phyloP scores from a whole-genome alignment of 192 early-diverging fungal genomes.

The Mortierella alpina region DNA sequence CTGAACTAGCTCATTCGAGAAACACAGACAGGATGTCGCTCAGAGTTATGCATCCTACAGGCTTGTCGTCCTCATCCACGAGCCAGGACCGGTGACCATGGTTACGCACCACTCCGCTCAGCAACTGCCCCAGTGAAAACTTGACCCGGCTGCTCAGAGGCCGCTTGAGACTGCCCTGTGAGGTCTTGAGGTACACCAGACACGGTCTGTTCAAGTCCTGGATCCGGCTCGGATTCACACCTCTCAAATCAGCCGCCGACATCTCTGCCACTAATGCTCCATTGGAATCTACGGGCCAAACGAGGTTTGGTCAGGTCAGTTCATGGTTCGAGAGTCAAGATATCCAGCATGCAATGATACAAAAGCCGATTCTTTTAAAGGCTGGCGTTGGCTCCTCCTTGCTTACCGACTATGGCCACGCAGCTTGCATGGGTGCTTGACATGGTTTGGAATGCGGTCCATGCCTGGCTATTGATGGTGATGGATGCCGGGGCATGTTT shows the following conservation, averaged over 20 bases:
- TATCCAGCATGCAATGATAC: no score
- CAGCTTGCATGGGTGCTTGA: slow-evolving; percentile 61
- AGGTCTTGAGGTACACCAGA: slow-evolving; percentile 68
- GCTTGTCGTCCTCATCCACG: slow-evolving; percentile 63
- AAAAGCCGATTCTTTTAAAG: no score
- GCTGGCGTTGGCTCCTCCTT: neutral
- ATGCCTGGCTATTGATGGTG: slow-evolving; percentile 56
- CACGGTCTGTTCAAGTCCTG: slow-evolving; percentile 70
- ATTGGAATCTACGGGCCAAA: slow-evolving; percentile 56
- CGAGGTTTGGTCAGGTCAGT: neutral
- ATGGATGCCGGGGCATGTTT: slow-evolving; percentile 44
- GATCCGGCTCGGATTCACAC: slow-evolving; percentile 68
- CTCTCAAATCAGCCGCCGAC: slow-evolving; percentile 79
- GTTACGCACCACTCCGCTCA: slow-evolving; percentile 61
- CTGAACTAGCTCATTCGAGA: slow-evolving; percentile 12
- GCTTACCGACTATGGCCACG: slow-evolving; percentile 64
- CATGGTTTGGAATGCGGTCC: slow-evolving; percentile 57
- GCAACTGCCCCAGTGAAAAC: slow-evolving; percentile 66
- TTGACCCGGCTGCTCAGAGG: slow-evolving; percentile 62
- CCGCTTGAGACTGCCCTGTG: slow-evolving; percentile 62
- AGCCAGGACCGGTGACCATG: slow-evolving; percentile 76
- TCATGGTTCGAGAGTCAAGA: no score
- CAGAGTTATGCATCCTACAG: slow-evolving; percentile 78
- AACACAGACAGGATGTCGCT: slow-evolving; percentile 74
- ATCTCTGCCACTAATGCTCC: slow-evolving; percentile 73